Evolutionary conservation across 225 moss, liverwort and hornwort genomes (phyloP).

Genomic region (Thuidium tamariscinum): DNA sequence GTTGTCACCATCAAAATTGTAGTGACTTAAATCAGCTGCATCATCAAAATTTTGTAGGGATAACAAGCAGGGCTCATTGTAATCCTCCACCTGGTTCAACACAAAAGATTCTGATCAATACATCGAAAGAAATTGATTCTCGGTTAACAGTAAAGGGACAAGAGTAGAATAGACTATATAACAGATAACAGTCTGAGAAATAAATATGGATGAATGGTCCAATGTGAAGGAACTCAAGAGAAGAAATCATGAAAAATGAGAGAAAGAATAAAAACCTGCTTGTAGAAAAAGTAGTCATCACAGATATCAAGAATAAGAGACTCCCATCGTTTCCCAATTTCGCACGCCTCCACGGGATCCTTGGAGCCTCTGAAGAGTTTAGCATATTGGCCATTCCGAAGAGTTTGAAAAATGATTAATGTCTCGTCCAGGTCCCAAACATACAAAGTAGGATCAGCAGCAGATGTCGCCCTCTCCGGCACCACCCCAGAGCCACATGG

Average conservation of each 20-base stretch:
- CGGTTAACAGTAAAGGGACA: not conserved
- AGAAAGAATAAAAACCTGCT: not conserved
- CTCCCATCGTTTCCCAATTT: constrained; percentile 36
- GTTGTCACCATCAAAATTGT: constrained; percentile 10
- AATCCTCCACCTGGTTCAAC: constrained; percentile 37
- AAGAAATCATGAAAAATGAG: not conserved
- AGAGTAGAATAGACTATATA: not conserved
- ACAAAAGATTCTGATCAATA: not conserved
- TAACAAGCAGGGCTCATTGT: constrained; percentile 27
- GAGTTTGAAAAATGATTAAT: constrained; percentile 33
- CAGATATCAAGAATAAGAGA: constrained; percentile 27
- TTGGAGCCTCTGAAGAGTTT: constrained; percentile 16
- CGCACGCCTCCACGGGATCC: constrained; percentile 7
- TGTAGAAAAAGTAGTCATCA: constrained; percentile 31
- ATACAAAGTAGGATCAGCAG: constrained; percentile 19
- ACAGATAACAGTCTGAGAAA: too few species aligned
- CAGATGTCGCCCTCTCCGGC: not conserved
- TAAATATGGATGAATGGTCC: not conserved
- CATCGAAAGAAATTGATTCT: not conserved
- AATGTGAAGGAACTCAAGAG: not conserved
- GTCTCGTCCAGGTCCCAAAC: constrained; percentile 46
- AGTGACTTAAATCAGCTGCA: constrained; percentile 18
- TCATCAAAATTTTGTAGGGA: constrained; percentile 32
- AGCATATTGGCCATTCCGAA: constrained; percentile 21
- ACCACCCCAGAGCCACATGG: not conserved